phyloP scores from a whole-genome alignment of 2,329 filamentous ascomycete species.

The Trichoderma atrobrunneum region DNA sequence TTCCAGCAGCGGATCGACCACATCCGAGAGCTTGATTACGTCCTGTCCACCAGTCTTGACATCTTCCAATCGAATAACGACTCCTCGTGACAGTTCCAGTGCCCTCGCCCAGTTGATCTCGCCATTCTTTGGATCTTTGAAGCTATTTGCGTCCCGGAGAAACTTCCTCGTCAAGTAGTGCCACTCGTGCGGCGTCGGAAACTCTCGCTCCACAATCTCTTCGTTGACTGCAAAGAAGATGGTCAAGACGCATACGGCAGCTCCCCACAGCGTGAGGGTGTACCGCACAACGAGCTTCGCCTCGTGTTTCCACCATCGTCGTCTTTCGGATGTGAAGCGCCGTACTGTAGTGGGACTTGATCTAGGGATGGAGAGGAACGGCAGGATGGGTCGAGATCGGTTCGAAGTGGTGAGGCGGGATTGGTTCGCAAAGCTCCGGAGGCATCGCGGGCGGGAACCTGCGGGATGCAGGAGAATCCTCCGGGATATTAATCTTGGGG shows the following conservation, averaged over 20 bases:
- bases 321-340: constrained; percentile 76
- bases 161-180: constrained; percentile 64
- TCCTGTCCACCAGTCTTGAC: constrained; percentile 64
- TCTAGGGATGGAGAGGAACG: constrained; percentile 49
- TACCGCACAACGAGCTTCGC: constrained; percentile 68
- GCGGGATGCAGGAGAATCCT: constrained; percentile 27
- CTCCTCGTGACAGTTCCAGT: constrained; percentile 56
- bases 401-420: constrained; percentile 30
- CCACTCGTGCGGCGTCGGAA: constrained; percentile 84
- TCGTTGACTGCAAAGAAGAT: constrained; percentile 66
- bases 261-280: constrained; percentile 62
- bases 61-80: constrained; percentile 69
- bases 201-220: constrained; percentile 70
- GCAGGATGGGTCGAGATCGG: constrained; percentile 37
- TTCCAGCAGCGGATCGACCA: constrained; percentile 67
- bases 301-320: constrained; percentile 67
- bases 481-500: constrained; percentile 38
- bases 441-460: constrained; percentile 24
- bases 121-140: constrained; percentile 52
- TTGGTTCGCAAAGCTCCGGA: constrained; percentile 30
- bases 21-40: constrained; percentile 49
- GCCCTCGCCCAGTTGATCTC: constrained; percentile 66
- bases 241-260: constrained; percentile 57
- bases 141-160: constrained; percentile 62
- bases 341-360: constrained; percentile 59